Evolutionary conservation across 495 filamentous ascomycete species (phyloP), one percentile per base, ranked within the genome.

Genomic region (Trichoderma gamsii): DNA sequence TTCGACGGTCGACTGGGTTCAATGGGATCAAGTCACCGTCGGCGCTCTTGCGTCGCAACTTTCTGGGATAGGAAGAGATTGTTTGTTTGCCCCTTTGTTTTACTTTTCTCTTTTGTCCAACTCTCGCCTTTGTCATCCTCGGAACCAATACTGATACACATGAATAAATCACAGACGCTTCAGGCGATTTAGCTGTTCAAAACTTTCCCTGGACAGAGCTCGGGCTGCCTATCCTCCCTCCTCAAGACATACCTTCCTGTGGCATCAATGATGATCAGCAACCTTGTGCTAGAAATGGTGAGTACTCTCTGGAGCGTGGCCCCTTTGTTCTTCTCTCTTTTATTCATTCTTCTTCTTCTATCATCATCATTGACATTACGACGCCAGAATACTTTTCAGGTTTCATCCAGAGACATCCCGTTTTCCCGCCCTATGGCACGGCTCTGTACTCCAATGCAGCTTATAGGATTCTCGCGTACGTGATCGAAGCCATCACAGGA

Each of bases 401-500:
- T 6, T 23, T 7, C 6, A 52, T 23, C 4, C 49, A 52, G 4
- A 52, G 49, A 11, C 49, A 52, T 9, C 6, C 49, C 49, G 49
- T 52, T 23, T 52, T 52, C 21, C 49, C 49, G 21, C n/a, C 49
- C 7, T 52, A 52, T 21, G n/a, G 18, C 1, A 52, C n/a, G 7
- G 18, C 49, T 23, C 9, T 52, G n/a, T 52, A 81, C 66, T 80
- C 76, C 12, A 81, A 81, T 64, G 71, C 74, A 6, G 79, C 73
- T 3, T 79, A 76, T 46, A 69, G 73, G 46, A 76, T 81, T 32
- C 72, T 83, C 18, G 73, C 71, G 11, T 76, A 77, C 35, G 80
- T 75, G 1, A 65, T 81, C 0, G 79, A 80, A 64, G 68, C 70
- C 0, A 78, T 76, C 23, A 77, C 77, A 6, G 74, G 75, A 8